Evolutionary conservation across 2,329 filamentous ascomycete species (phyloP).

Genomic region (Apiospora phragmitis): DNA sequence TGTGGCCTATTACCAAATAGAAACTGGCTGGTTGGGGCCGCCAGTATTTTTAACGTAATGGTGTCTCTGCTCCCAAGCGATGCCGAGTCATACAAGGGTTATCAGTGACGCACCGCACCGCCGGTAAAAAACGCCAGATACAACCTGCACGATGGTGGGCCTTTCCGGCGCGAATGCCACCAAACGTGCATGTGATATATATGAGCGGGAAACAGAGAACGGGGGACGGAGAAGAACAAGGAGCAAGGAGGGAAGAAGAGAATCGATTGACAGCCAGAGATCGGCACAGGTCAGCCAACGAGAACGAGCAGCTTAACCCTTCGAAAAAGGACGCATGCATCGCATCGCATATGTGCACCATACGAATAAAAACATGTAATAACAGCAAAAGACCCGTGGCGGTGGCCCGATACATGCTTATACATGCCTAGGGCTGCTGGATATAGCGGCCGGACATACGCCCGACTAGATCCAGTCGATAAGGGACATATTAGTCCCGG

Average conservation of each 20-base stretch:
- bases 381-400: neutral
- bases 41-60: conserved; percentile 6
- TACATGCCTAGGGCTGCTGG: neutral
- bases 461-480: neutral
- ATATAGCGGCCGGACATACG: neutral
- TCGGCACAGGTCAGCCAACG: neutral
- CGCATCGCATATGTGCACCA: neutral
- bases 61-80: neutral
- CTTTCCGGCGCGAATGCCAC: too few species aligned
- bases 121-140: neutral
- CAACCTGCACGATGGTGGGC: neutral
- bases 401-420: neutral
- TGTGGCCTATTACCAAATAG: conserved; percentile 11
- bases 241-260: too few species aligned
- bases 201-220: too few species aligned
- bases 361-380: neutral
- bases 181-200: too few species aligned
- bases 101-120: conserved; percentile 11
- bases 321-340: neutral
- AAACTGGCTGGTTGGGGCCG: neutral
- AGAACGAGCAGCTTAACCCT: neutral
- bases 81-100: conserved; percentile 6
- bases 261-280: neutral
- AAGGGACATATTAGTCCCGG: neutral
- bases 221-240: too few species aligned